phyloP scores from a whole-genome alignment of 257 asterid species.

The Scutellaria minor region DNA sequence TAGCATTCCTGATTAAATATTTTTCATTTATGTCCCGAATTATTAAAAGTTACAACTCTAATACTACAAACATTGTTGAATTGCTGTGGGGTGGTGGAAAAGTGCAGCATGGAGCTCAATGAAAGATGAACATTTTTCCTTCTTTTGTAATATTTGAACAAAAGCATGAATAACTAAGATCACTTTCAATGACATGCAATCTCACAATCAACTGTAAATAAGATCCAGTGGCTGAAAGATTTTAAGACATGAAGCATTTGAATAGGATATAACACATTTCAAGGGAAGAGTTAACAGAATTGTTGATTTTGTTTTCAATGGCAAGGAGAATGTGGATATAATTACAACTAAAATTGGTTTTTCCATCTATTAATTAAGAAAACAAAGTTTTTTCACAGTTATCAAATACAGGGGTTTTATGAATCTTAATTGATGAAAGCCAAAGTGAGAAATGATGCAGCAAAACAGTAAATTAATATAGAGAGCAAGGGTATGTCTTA shows the following conservation, averaged over 20 bases:
- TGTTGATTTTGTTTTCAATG: background rate
- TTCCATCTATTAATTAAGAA: background rate
- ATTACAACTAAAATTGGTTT: background rate
- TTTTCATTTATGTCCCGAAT: conserved; percentile 1
- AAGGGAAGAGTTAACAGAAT: background rate
- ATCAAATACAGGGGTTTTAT: background rate
- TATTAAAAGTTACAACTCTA: background rate
- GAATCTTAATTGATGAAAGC: conserved; percentile 18
- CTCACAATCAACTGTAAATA: background rate
- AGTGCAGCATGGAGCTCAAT: conserved; percentile 5
- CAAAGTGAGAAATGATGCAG: conserved; percentile 1
- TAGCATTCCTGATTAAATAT: background rate
- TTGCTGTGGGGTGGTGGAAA: background rate
- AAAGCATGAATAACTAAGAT: background rate
- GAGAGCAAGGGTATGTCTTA: conserved; percentile 39
- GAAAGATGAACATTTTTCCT: background rate
- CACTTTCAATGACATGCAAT: conserved; percentile 1
- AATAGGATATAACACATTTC: background rate
- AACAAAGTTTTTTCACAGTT: background rate
- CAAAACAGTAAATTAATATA: background rate
- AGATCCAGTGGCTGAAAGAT: background rate
- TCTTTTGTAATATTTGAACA: background rate
- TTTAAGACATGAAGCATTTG: background rate
- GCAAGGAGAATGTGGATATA: conserved; percentile 7
- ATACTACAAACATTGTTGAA: background rate